phyloP scores from a whole-genome alignment of 495 filamentous ascomycete species.

The Cryomyces minteri region DNA sequence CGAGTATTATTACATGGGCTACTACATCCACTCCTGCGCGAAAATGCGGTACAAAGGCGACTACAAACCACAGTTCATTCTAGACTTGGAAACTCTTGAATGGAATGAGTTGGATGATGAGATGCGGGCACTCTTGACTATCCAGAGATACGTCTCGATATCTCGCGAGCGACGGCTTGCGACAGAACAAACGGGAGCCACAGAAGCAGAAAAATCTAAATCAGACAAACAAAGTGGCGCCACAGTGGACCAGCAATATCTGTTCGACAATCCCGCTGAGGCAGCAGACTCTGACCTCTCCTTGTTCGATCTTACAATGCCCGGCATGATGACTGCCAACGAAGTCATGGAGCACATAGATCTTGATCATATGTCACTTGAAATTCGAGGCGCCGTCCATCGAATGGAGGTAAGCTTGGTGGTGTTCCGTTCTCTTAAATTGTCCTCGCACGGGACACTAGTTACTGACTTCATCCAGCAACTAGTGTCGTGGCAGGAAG shows the following conservation, averaged over 20 bases:
- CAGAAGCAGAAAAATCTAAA: not conserved
- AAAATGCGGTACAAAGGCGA: constrained; percentile 88
- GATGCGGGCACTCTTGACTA: constrained; percentile 41
- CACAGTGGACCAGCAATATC: constrained; percentile 15
- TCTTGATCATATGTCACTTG: constrained; percentile 37
- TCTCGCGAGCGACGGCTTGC: constrained; percentile 26
- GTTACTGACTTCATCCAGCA: constrained; percentile 22
- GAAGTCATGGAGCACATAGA: constrained; percentile 40
- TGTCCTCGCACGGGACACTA: constrained; percentile 4
- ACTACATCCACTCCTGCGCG: constrained; percentile 50
- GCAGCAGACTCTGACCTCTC: constrained; percentile 25
- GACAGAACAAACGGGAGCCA: not conserved
- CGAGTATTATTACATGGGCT: constrained; percentile 60
- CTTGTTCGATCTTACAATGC: constrained; percentile 54
- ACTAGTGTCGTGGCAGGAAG: constrained; percentile 47
- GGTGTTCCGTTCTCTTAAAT: no score
- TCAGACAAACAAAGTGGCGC: not conserved
- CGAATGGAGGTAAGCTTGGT: no score
- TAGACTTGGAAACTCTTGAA: constrained; percentile 55
- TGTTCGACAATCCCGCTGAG: constrained; percentile 5
- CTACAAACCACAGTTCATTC: constrained; percentile 64
- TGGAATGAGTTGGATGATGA: constrained; percentile 64
- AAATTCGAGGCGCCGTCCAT: constrained; percentile 14
- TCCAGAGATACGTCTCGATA: constrained; percentile 48
- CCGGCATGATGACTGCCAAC: constrained; percentile 49